These are phyloP conservation scores for Backusella psychrophila DNA, from an alignment of 192 early-diverging fungal species.

Conservation along the genomic window DNA sequence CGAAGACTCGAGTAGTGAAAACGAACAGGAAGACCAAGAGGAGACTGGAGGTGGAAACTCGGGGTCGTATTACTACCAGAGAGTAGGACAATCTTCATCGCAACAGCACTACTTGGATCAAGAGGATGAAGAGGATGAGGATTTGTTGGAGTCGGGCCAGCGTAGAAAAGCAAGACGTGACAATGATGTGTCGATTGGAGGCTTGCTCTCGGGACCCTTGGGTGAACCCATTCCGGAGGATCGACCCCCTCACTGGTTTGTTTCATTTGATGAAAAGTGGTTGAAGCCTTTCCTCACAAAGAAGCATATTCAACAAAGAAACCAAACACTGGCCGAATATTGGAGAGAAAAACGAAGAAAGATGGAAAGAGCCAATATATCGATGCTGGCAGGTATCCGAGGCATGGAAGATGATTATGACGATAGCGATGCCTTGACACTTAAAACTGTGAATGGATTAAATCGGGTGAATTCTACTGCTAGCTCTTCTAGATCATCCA, in stretches of 20 bases:
- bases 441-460: constrained; percentile 20
- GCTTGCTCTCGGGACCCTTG: constrained; percentile 34
- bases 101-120: neutral
- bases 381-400: constrained; percentile 27
- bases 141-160: constrained; percentile 7
- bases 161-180: neutral
- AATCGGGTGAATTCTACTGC: neutral
- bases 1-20: constrained; percentile 40
- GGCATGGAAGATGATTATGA: neutral
- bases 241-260: constrained; percentile 73
- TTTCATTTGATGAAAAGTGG: constrained; percentile 78
- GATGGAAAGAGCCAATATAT: constrained; percentile 31
- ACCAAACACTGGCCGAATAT: constrained; percentile 31
- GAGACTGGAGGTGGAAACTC: neutral
- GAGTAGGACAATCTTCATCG: neutral
- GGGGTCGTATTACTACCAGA: neutral
- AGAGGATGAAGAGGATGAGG: constrained; percentile 2
- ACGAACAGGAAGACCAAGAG: constrained; percentile 34
- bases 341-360: constrained; percentile 33
- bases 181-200: constrained; percentile 32
- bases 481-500: neutral
- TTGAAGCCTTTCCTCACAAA: constrained; percentile 80
- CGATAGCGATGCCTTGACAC: constrained; percentile 12
- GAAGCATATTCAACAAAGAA: constrained; percentile 28
- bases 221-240: constrained; percentile 41